phyloP scores from a whole-genome alignment of 2,329 filamentous ascomycete genomes.

The Microcyclospora pomicola region DNA sequence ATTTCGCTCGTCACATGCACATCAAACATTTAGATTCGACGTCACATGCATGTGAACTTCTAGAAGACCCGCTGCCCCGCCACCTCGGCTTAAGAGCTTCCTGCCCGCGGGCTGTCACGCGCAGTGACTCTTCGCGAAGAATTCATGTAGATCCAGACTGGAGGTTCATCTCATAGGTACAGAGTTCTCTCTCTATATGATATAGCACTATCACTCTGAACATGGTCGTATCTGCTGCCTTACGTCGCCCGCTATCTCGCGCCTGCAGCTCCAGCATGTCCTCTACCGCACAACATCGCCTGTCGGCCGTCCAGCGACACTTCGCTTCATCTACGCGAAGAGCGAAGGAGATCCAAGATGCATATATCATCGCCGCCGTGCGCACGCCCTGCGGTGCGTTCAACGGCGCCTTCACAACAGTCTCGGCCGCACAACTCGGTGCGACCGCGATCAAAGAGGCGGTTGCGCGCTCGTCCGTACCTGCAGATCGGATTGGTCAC shows the following conservation, averaged over 20 bases:
- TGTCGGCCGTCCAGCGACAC: slow-evolving; percentile 16
- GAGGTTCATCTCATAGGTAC: too few species aligned
- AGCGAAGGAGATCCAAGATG: slow-evolving; percentile 64
- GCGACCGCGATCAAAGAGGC: slow-evolving; percentile 87
- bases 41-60: too few species aligned
- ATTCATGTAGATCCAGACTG: too few species aligned
- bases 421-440: slow-evolving; percentile 77
- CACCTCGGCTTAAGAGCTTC: too few species aligned
- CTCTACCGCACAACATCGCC: slow-evolving; percentile 12
- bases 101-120: too few species aligned
- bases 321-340: slow-evolving; percentile 38
- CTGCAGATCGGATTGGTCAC: slow-evolving; percentile 66
- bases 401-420: slow-evolving; percentile 76
- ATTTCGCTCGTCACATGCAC: too few species aligned
- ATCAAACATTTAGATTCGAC: too few species aligned
- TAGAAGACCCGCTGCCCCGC: too few species aligned
- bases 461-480: slow-evolving; percentile 71
- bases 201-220: slow-evolving; percentile 1
- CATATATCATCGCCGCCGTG: slow-evolving; percentile 82
- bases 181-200: slow-evolving; percentile 1
- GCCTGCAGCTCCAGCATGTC: slow-evolving; percentile 12
- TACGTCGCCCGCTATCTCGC: slow-evolving; percentile 12
- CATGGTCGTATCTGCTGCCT: slow-evolving; percentile 7
- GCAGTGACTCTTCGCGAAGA: too few species aligned
- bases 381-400: slow-evolving; percentile 92